A percentile compares a stretch with the other conserved stretches of the same genome.
These are phyloP conservation scores for Saccharomyces hybrid DNA, from an alignment of 1,139 yeast species.

Conservation along the genomic window DNA sequence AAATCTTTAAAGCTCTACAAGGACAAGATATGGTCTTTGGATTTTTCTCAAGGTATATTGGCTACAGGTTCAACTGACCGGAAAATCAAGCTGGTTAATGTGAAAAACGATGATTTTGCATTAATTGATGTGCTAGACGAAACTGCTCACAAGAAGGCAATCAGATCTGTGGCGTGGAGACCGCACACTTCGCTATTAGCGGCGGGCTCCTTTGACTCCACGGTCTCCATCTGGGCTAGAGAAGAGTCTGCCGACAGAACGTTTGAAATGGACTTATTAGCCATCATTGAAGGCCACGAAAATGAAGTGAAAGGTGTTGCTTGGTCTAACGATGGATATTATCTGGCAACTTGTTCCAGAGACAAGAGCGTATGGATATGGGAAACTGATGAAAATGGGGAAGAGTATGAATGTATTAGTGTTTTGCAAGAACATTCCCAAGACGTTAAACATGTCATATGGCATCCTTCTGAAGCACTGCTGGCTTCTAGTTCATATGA, in stretches of 20 bases:
- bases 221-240: conserved; percentile 85
- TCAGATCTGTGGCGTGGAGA: conserved; percentile 82
- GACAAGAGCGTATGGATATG: conserved; percentile 97
- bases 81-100: conserved; percentile 61
- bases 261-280: conserved; percentile 82
- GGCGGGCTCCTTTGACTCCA: conserved; percentile 87
- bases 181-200: conserved; percentile 60
- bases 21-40: conserved; percentile 77
- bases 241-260: conserved; percentile 41
- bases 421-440: conserved; percentile 93
- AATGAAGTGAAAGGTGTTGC: conserved; percentile 87
- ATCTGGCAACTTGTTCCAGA: conserved; percentile 85
- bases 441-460: conserved; percentile 82
- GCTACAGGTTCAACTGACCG: conserved; percentile 84
- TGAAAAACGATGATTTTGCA: conserved; percentile 35
- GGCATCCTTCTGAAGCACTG: conserved; percentile 70
- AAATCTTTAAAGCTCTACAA: conserved; percentile 48
- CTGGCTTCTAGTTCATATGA: conserved; percentile 90
- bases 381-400: conserved; percentile 93
- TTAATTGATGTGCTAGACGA: conserved; percentile 62
- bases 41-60: conserved; percentile 51
- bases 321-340: conserved; percentile 76
- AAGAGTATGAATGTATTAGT: conserved; percentile 90
- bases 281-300: conserved; percentile 95
- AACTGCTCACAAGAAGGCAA: conserved; percentile 68